Evolutionary conservation across 345 rosid species (phyloP), one percentile per base, ranked within the genome.

Genomic region (Stellera chamaejasme): DNA sequence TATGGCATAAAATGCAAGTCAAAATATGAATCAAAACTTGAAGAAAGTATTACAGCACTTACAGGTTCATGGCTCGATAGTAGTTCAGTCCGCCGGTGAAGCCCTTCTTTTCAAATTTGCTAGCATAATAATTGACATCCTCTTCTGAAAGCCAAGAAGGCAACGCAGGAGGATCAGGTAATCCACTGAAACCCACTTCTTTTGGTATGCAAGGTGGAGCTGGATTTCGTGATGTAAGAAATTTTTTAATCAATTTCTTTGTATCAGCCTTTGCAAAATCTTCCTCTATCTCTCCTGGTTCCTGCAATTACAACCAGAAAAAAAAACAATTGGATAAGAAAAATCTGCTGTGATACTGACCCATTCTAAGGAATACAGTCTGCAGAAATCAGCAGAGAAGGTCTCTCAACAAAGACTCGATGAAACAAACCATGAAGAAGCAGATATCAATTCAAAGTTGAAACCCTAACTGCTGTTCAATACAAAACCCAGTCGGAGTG

Each of bases 51-150:
- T 32, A 8, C 39, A 32, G 52, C 59, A 75, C 84, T 42, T 83
- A 85, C 96, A 70, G 63, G 72, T 89, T 66, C 66, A 77, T 2
- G 52, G 87, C 82, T 13, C 96, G 83, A 28, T 90, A 90, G 72
- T 84, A 87, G 80, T 87, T 90, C 64, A 87, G 46, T 53, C 80
- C 88, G 50, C 97, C 97, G 10, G 88, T 77, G 74, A 90, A 90
- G 57, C 97, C 97, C 50, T 69, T 77, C 71, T 82, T 67, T 28
- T 65, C 58, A 66, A 74, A 87, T 67, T 82, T 87, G 23, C 68
- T 63, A 27, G 77, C 95, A 60, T 75, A 87, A 65, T 68, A 81
- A 51, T 68, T 63, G 39, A 87, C 52, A 51, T 90, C 93, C 59
- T 84, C 69, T 54, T 84, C 87, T 2, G 93, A 76, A 32, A 90